These are phyloP conservation scores for Tanacetum coccineum DNA, from an alignment of 129 eudicot species.

Conservation along the genomic window DNA sequence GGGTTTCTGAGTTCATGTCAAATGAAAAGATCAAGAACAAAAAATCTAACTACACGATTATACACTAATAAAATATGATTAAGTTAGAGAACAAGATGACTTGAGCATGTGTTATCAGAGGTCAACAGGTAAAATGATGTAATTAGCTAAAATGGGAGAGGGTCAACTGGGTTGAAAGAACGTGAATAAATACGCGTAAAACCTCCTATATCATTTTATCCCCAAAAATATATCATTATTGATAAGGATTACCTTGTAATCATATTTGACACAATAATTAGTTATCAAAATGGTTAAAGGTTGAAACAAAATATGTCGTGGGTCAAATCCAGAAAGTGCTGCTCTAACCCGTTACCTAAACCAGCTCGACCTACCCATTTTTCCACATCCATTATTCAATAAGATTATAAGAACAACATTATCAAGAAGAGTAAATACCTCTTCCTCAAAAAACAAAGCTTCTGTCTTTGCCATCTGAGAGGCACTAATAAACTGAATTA, in stretches of 20 bases:
- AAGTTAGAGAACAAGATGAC: not conserved
- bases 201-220: not conserved
- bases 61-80: not conserved
- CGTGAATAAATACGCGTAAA: not conserved
- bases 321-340: not conserved
- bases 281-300: not conserved
- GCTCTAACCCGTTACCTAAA: not conserved
- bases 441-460: constrained; percentile 37
- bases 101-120: not conserved
- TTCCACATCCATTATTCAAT: not conserved
- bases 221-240: not conserved
- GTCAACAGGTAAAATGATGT: too few relatives aligned
- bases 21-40: too few relatives aligned
- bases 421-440: constrained; percentile 28
- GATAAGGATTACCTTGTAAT: not conserved
- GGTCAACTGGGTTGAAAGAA: not conserved
- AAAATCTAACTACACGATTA: not conserved
- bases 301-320: not conserved
- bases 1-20: constrained; percentile 33
- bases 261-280: not conserved
- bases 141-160: not conserved
- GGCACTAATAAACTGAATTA: constrained; percentile 61
- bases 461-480: constrained; percentile 68
- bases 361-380: not conserved
- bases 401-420: not conserved